phyloP scores from a whole-genome alignment of 106 monocot species.

The Triglochin maritima region DNA sequence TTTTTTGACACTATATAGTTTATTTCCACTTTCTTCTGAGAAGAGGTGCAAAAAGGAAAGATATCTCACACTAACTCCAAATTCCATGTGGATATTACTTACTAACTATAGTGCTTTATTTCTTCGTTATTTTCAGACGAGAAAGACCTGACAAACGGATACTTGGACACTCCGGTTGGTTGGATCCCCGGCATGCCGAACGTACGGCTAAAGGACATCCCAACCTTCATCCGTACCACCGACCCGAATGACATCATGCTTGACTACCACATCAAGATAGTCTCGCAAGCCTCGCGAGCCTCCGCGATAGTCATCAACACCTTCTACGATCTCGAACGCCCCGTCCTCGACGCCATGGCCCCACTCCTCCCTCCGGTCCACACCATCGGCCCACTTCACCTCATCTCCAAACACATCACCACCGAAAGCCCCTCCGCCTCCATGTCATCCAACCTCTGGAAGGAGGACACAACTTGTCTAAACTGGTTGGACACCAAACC shows the following conservation, averaged over 20 bases:
- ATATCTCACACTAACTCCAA: too few relatives aligned
- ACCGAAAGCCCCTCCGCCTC: not conserved
- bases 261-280: not conserved
- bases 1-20: too few relatives aligned
- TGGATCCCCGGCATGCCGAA: constrained; percentile 3
- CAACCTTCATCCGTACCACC: constrained; percentile 8
- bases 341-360: constrained; percentile 7
- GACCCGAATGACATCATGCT: constrained; percentile 7
- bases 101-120: not conserved
- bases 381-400: constrained; percentile 5
- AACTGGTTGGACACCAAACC: constrained; percentile 1
- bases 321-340: constrained; percentile 5
- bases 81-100: too few relatives aligned
- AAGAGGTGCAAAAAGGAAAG: too few relatives aligned
- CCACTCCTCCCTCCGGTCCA: constrained; percentile 6
- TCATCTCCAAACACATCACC: not conserved
- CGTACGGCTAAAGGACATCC: constrained; percentile 6
- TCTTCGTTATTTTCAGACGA: not conserved
- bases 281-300: not conserved
- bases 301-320: constrained; percentile 13
- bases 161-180: not conserved
- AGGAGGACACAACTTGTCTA: constrained; percentile 9
- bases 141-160: not conserved
- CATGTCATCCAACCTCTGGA: constrained; percentile 12
- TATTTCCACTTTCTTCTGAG: too few relatives aligned